These are phyloP conservation scores for Dendrobium catenatum DNA, from an alignment of 106 monocot species.

Conservation along the genomic window DNA sequence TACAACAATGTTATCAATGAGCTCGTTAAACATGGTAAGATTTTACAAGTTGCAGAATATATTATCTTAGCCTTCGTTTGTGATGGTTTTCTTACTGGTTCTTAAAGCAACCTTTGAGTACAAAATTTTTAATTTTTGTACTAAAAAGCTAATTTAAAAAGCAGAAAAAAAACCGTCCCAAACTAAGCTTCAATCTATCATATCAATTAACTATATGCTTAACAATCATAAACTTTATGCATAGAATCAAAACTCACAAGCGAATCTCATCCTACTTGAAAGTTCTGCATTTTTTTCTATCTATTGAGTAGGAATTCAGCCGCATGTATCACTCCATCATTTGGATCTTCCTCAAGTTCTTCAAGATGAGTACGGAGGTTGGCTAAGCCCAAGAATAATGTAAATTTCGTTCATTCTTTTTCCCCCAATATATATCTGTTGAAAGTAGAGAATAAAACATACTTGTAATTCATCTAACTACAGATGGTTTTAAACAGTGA, in stretches of 20 bases:
- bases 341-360: conserved; percentile 62
- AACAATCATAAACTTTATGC: no score
- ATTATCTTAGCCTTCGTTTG: neutral
- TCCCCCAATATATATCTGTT: neutral
- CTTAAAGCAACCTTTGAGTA: no score
- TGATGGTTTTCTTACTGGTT: neutral
- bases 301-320: conserved; percentile 42
- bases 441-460: neutral
- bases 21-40: conserved; percentile 42
- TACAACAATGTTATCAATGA: conserved; percentile 62
- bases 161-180: no score
- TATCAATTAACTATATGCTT: no score
- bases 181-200: no score
- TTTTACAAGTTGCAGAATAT: neutral
- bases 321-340: conserved; percentile 51
- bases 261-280: no score
- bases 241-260: no score
- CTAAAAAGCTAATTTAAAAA: no score
- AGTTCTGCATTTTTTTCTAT: neutral
- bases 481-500: conserved; percentile 6
- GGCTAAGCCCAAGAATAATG: conserved; percentile 67
- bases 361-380: conserved; percentile 70
- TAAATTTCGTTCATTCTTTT: conserved; percentile 11
- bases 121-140: no score
- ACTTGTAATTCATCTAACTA: neutral